Percentiles rank a stretch among this genome's conserved stretches.
Evolutionary conservation across 1,284 basidiomycete genomes (phyloP).

Genomic region (Ustilago tritici): DNA sequence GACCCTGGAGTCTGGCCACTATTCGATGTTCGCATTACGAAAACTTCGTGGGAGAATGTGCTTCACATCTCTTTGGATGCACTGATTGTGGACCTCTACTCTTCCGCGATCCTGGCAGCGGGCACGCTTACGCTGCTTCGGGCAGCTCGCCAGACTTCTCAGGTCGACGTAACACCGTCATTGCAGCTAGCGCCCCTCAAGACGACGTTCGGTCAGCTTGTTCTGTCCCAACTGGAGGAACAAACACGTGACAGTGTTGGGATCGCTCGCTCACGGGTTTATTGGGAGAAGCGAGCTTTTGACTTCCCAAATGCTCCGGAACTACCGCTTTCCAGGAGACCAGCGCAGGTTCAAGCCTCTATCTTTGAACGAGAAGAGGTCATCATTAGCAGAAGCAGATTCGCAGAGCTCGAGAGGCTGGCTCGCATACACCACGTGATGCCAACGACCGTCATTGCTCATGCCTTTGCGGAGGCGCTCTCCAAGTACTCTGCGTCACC

Average conservation of each 20-base stretch:
- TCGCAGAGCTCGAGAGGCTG: not conserved
- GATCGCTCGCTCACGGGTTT: not conserved
- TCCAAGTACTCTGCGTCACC: not conserved
- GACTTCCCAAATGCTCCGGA: not conserved
- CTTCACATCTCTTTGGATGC: not conserved
- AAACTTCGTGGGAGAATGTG: not conserved
- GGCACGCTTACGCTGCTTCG: not conserved
- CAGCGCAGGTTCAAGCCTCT: not conserved
- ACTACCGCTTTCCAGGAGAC: not conserved
- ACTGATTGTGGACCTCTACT: not conserved
- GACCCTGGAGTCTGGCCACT: not conserved
- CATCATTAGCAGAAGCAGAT: not conserved
- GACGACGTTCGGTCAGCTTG: not conserved
- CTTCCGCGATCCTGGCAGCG: not conserved
- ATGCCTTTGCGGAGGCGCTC: not conserved
- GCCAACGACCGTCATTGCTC: not conserved
- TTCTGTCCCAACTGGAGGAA: not conserved
- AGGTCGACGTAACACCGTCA: not conserved
- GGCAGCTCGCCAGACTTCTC: not conserved
- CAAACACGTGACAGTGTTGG: not conserved
- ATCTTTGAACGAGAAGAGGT: not conserved
- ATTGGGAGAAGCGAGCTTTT: not conserved
- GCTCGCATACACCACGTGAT: not conserved
- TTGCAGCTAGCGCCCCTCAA: not conserved
- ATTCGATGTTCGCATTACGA: not conserved